Conservation (phyloP, 164 flowering plant genomes). For the Aristolochia fimbriata region DNA sequence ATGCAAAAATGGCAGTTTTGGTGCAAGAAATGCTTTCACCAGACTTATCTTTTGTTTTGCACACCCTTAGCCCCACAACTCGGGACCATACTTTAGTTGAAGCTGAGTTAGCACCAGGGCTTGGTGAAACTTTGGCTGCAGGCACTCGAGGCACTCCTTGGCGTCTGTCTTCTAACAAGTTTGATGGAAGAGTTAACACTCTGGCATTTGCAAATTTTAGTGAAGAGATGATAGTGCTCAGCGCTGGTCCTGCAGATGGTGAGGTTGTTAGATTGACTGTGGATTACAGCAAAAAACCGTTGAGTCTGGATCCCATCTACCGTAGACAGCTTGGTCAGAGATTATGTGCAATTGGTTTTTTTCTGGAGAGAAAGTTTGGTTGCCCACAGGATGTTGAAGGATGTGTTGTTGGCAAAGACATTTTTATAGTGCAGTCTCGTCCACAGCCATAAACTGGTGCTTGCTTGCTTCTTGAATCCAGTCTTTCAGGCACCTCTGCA, state of each 20-base stretch:
- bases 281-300: conserved; percentile 73
- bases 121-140: conserved; percentile 93
- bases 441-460: conserved; percentile 44
- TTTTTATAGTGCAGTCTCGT: conserved; percentile 20
- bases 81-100: conserved; percentile 6
- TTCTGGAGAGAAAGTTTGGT: too few species aligned
- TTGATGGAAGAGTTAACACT: conserved; percentile 5
- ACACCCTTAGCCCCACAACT: conserved; percentile 75
- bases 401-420: conserved; percentile 31
- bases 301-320: conserved; percentile 38
- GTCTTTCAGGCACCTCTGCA: too few species aligned
- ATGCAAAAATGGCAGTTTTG: conserved; percentile 74
- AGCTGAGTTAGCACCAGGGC: conserved; percentile 52
- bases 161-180: too few species aligned
- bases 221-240: conserved; percentile 7
- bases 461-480: too few species aligned
- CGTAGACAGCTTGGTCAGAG: too few species aligned
- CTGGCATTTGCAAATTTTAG: conserved; percentile 11
- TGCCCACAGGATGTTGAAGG: conserved; percentile 94
- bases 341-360: too few species aligned
- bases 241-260: too few species aligned
- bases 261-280: too few species aligned
- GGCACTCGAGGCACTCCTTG: conserved; percentile 18
- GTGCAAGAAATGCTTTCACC: conserved; percentile 97
- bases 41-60: conserved; percentile 83